Evolutionary conservation across 2,329 filamentous ascomycete species (phyloP), one percentile per base, ranked within the genome.

Genomic region (Gnomoniopsis smithogilvyi): DNA sequence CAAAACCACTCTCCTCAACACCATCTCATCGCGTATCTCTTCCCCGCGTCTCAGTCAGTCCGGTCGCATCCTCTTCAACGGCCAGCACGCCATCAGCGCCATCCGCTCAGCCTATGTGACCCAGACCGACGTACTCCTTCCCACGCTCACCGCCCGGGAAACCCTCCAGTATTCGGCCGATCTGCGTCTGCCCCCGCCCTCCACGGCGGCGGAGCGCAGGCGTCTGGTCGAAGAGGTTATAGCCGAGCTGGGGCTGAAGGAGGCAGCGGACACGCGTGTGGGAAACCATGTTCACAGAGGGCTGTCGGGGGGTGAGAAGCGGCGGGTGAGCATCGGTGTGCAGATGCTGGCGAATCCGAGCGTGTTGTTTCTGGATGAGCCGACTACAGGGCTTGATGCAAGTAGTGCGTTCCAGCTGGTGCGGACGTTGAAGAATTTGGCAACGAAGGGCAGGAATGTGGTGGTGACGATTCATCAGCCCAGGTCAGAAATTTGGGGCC

Each of bases 271-370:
- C 63, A 93, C 90, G 0, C 77, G 86, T 10, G 89, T 93, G 54
- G 90, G 90, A 1, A 88, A 86, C 65, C 83, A 81, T 58, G 81
- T 83, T 53, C 87, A 91, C 66, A 87, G 89, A 49, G 90, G 89
- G 0, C 92, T 90, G 66, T 92, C 88, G 49, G 90, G 90, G 0
- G 90, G 90, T 3, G 90, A 93, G 70, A 92, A 92, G 75, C 79
- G 90, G 62, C 78, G 90, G 34, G 88, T 88, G 0, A 91, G 88
- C 63, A 90, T 93, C 51, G 90, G 89, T 2, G 89, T 93, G 4
- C 90, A 92, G 71, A 78, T 93, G 58, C 76, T 93, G n/a, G 85
- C 88, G 4, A 93, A 92, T 67, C 90, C 90, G 1, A 91, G 88
- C 6, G 81, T 93, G 1, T 74, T 93, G 7, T 92, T 91, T 69